Conservation (phyloP, 768 basidiomycete species). For the Sarcodon aspratus region DNA sequence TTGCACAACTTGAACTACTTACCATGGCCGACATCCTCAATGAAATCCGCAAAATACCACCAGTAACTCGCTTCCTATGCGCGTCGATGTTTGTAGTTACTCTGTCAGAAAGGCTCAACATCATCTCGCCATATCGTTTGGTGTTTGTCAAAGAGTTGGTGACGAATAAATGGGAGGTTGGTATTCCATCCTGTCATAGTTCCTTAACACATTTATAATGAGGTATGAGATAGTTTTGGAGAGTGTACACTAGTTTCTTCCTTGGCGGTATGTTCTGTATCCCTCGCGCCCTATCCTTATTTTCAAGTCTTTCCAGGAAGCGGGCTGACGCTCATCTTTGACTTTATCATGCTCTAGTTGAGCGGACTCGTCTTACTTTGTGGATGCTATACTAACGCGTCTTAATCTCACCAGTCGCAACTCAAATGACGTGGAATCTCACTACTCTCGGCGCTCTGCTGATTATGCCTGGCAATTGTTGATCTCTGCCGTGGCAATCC, state of each 20-base stretch:
- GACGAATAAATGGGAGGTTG: constrained; percentile 40
- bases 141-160: constrained; percentile 40
- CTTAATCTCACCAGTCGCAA: constrained; percentile 41
- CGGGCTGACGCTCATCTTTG: constrained; percentile 51
- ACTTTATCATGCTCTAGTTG: constrained; percentile 63
- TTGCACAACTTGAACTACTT: too few species aligned
- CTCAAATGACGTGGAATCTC: constrained; percentile 51
- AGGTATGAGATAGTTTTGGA: constrained; percentile 45
- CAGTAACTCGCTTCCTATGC: constrained; percentile 65
- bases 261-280: constrained; percentile 36
- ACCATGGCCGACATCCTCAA: constrained; percentile 18
- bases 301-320: constrained; percentile 20
- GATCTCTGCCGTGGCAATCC: constrained; percentile 39
- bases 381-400: not conserved
- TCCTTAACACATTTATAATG: not conserved
- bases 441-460: constrained; percentile 48
- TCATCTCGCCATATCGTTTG: constrained; percentile 41
- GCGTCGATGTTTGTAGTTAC: constrained; percentile 52
- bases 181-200: constrained; percentile 6
- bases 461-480: constrained; percentile 72
- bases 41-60: constrained; percentile 74
- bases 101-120: constrained; percentile 38
- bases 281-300: not conserved
- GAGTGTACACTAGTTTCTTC: constrained; percentile 65
- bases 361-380: constrained; percentile 8